Evolutionary conservation across 2,329 filamentous ascomycete genomes (phyloP).

Genomic region (Colletotrichum endophyticum): DNA sequence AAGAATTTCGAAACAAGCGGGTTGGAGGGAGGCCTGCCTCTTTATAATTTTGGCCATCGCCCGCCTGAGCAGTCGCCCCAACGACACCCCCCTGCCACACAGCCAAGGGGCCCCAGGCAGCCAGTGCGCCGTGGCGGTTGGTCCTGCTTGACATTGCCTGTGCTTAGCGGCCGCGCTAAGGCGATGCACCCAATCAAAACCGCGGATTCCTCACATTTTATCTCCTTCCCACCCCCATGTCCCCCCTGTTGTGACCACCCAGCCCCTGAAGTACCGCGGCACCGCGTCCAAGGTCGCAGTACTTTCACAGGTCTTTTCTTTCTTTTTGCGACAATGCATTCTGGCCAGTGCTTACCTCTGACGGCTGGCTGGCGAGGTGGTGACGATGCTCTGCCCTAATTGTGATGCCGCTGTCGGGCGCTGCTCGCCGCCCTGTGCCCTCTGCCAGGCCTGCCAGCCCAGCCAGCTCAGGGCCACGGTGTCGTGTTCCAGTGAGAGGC

Average conservation of each 20-base stretch:
- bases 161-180: slow-evolving; percentile 41
- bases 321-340: slow-evolving; percentile 11
- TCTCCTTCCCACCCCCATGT: slow-evolving; percentile 40
- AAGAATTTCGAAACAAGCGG: slow-evolving; percentile 51
- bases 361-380: background rate
- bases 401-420: background rate
- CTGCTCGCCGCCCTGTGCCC: background rate
- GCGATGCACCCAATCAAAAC: slow-evolving; percentile 41
- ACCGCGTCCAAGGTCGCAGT: slow-evolving; percentile 10
- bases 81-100: slow-evolving; percentile 36
- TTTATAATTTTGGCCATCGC: slow-evolving; percentile 59
- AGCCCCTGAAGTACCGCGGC: slow-evolving; percentile 41
- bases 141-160: slow-evolving; percentile 41
- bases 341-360: background rate
- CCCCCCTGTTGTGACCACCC: slow-evolving; percentile 34
- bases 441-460: background rate
- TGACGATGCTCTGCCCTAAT: background rate
- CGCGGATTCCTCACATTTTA: slow-evolving; percentile 36
- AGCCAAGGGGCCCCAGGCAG: slow-evolving; percentile 16
- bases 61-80: slow-evolving; percentile 43
- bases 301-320: background rate
- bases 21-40: slow-evolving; percentile 58
- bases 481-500: background rate
- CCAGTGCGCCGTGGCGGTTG: slow-evolving; percentile 46
- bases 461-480: background rate